Evolutionary conservation across 2,329 filamentous ascomycete genomes (phyloP).

Genomic region (Tolypocladium cylindrosporum): DNA sequence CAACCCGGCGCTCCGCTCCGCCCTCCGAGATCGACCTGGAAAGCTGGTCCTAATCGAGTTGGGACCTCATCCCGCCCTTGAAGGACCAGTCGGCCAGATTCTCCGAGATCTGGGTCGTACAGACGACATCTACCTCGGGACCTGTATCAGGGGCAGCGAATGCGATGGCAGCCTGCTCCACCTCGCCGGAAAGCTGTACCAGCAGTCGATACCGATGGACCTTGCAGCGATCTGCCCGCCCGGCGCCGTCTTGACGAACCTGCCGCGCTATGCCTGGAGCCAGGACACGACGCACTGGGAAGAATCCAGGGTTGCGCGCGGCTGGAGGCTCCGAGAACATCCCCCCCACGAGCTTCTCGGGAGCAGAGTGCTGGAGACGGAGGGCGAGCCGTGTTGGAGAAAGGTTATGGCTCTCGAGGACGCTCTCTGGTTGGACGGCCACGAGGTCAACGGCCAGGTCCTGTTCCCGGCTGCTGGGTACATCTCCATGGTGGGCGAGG

Average conservation of each 20-base stretch:
- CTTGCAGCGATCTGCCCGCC: conserved; percentile 1
- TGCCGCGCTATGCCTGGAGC: conserved; percentile 30
- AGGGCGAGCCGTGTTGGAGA: conserved; percentile 10
- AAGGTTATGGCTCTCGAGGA: conserved; percentile 10
- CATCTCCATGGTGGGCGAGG: conserved; percentile 21
- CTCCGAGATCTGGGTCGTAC: neutral
- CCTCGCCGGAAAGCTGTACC: conserved; percentile 15
- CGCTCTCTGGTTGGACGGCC: conserved; percentile 25
- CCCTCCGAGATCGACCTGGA: neutral
- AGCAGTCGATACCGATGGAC: conserved; percentile 9
- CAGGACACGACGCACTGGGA: conserved; percentile 22
- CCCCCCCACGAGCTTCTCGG: conserved; percentile 27
- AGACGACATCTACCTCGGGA: conserved; percentile 4
- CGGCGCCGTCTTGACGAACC: conserved; percentile 8
- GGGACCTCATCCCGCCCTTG: conserved; percentile 10
- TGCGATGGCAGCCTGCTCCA: conserved; percentile 2
- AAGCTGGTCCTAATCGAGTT: conserved; percentile 9
- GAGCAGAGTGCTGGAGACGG: neutral
- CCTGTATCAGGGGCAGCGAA: conserved; percentile 7
- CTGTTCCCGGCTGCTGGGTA: conserved; percentile 29
- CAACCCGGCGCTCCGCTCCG: conserved; percentile 6
- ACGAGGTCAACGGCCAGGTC: conserved; percentile 20
- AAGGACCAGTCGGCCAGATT: conserved; percentile 8
- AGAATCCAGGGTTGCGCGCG: conserved; percentile 19
- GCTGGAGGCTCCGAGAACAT: conserved; percentile 19